Evolutionary conservation across 1,284 basidiomycete genomes (phyloP), one percentile per base, ranked within the genome.

Genomic region (Cryptococcus wingfieldii): DNA sequence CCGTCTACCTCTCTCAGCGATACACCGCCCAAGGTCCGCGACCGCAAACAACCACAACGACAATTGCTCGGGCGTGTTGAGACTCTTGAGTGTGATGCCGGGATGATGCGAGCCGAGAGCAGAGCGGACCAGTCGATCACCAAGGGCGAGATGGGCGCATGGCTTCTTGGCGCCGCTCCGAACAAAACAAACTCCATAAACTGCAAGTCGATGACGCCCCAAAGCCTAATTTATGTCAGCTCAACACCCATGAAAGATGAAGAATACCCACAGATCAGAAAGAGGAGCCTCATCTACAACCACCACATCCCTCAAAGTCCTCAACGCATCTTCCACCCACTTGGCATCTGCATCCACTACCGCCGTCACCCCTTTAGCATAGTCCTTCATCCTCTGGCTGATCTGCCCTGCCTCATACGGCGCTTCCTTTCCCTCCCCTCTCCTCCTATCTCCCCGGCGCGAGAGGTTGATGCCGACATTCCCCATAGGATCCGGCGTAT

Each of bases 131-230:
- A 69, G 59, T 8, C 61, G 56, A 42, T 69, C 67, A 8, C 67
- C 67, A 1, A 69, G 49, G 12, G 65, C 62, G 7, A 69, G 55
- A 62, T 66, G 64, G 48, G 55, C 58, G 55, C 67, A 67, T 25
- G 61, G 62, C 1, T 60, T 62, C 0, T 60, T 62, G 0, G 67
- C 67, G 28, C 67, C 67, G 18, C 65, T 63, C 31, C 65, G 58
- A 19, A 69, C 64, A 1, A 1, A 19, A 2, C 19, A 41, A 67
- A 65, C 48, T 67, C 65, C 23, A 65, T 61, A 0, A 66, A 58
- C 47, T 64, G 65, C 27, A 67, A 54, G 43, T 67, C 65, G 37
- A 67, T 65, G 23, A 69, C 65, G 8, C 65, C 67, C 67, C 67
- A 69, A 4, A 69, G 50, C 18, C 64, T 66, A 49, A 13, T 23